Conservation (phyloP, 495 filamentous ascomycete genomes). For the Evernia prunastri region DNA sequence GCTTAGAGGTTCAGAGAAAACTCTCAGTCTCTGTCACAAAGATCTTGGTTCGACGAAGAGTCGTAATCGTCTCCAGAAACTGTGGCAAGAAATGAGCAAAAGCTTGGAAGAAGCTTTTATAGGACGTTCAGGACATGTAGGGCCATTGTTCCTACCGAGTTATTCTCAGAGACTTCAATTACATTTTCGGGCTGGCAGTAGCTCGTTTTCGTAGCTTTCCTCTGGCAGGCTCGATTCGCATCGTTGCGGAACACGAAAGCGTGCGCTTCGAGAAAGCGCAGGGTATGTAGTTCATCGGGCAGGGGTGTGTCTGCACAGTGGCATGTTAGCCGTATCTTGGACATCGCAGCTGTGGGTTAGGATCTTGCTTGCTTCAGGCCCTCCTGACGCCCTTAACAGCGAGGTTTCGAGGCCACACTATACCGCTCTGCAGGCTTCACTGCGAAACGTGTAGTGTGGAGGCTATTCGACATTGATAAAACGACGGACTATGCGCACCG, state of each 20-base stretch:
- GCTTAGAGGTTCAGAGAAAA: not conserved
- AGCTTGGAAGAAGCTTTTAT: not conserved
- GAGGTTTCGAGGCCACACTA: not conserved
- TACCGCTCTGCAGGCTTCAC: not conserved
- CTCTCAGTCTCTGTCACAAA: not conserved
- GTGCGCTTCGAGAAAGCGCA: not conserved
- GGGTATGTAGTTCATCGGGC: not conserved
- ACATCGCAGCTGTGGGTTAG: not conserved
- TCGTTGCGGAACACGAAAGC: not conserved
- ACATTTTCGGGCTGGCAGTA: too few relatives aligned
- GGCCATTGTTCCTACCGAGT: not conserved
- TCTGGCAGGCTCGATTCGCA: not conserved
- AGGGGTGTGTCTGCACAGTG: not conserved
- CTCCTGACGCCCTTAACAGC: not conserved
- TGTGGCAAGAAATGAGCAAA: not conserved
- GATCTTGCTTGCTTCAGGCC: not conserved
- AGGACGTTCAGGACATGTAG: not conserved
- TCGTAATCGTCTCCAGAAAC: not conserved
- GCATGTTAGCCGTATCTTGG: not conserved
- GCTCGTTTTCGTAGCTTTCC: not conserved
- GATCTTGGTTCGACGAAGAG: not conserved
- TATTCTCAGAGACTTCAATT: not conserved
- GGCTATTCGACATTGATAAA: not conserved
- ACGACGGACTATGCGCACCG: not conserved
- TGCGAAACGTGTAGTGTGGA: not conserved